Conservation (phyloP, 1,284 basidiomycete genomes). For the Puccinia novopanici region DNA sequence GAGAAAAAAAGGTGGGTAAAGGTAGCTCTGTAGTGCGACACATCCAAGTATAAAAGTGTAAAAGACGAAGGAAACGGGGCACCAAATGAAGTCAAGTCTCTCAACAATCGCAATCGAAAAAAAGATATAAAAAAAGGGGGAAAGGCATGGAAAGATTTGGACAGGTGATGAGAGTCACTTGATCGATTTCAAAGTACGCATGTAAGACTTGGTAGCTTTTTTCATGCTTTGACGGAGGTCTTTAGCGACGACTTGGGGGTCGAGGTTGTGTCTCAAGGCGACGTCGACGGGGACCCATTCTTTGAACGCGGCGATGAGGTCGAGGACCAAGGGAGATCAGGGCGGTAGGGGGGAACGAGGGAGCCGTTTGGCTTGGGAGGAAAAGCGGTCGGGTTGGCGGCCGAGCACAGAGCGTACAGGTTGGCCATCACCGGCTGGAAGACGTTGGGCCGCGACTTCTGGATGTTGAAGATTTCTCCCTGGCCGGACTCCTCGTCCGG, state of each 20-base stretch:
- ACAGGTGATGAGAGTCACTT: neutral
- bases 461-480: slow-evolving; percentile 44
- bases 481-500: slow-evolving; percentile 5
- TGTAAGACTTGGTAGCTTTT: slow-evolving; percentile 39
- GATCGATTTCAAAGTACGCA: slow-evolving; percentile 18
- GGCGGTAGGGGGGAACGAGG: slow-evolving; percentile 10
- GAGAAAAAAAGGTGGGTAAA: no score
- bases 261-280: slow-evolving; percentile 41
- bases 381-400: slow-evolving; percentile 16
- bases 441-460: slow-evolving; percentile 41
- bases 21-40: no score
- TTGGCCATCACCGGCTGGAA: slow-evolving; percentile 46
- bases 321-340: neutral
- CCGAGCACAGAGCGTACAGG: slow-evolving; percentile 35
- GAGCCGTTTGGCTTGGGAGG: slow-evolving; percentile 28
- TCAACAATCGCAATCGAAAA: neutral
- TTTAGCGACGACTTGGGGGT: slow-evolving; percentile 40
- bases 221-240: slow-evolving; percentile 47
- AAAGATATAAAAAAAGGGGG: neutral
- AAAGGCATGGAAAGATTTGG: neutral
- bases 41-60: no score
- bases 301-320: slow-evolving; percentile 39
- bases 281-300: slow-evolving; percentile 42
- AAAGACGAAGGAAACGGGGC: no score
- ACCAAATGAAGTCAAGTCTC: no score